These are phyloP conservation scores for Aspergillus diversus DNA, from an alignment of 495 filamentous ascomycete genomes.

Conservation along the genomic window DNA sequence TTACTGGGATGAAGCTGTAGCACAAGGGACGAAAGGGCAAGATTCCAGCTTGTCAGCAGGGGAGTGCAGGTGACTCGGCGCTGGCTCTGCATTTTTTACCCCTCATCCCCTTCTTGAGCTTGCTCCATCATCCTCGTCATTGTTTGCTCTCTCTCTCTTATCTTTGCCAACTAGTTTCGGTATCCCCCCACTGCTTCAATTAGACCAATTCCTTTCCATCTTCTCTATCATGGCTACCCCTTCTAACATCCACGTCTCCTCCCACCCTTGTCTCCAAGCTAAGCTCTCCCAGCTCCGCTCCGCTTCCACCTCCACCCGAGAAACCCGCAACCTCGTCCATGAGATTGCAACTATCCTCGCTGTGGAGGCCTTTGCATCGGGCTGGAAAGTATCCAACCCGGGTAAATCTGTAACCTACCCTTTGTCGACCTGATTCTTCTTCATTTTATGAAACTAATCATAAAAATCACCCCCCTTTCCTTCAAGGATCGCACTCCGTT, in stretches of 20 bases:
- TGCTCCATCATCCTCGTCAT: constrained; percentile 1
- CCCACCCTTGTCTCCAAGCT: constrained; percentile 81
- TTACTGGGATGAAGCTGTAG: neutral
- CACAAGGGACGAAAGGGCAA: neutral
- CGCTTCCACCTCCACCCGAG: constrained; percentile 63
- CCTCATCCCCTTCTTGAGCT: constrained; percentile 11
- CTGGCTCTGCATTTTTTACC: constrained; percentile 15
- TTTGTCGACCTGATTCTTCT: neutral
- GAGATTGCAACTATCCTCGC: constrained; percentile 84
- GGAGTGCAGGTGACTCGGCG: constrained; percentile 21
- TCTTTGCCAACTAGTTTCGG: neutral
- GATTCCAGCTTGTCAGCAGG: neutral
- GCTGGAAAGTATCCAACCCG: constrained; percentile 53
- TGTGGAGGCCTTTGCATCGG: constrained; percentile 75
- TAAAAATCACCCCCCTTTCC: neutral
- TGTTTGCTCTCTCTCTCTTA: constrained; percentile 16
- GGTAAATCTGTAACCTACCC: constrained; percentile 35
- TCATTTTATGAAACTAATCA: neutral
- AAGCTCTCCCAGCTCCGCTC: constrained; percentile 92
- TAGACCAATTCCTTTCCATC: constrained; percentile 9
- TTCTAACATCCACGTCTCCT: constrained; percentile 71
- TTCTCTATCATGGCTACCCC: constrained; percentile 36
- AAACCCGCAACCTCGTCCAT: constrained; percentile 80
- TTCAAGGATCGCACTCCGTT: constrained; percentile 73
- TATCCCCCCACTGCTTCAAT: neutral